Conservation (phyloP, 2,329 filamentous ascomycete species). For the Talaromyces sp. region DNA sequence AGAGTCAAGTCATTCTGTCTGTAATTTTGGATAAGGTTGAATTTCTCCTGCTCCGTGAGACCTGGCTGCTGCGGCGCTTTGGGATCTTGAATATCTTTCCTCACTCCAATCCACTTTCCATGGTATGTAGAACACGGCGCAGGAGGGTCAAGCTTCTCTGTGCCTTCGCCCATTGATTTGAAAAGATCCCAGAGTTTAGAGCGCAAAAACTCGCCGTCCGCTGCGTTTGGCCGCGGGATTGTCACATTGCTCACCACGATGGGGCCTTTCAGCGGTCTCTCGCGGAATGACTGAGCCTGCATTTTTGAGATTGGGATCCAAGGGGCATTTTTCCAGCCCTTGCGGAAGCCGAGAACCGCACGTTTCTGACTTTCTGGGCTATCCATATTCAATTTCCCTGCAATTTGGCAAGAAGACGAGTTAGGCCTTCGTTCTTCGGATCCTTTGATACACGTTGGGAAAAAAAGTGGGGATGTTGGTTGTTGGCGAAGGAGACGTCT, state of each 20-base stretch:
- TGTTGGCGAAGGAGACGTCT: too few species aligned
- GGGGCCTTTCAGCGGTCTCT: slow-evolving; percentile 1
- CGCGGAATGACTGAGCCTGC: slow-evolving; percentile 5
- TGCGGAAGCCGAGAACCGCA: slow-evolving; percentile 1
- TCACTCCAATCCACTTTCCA: slow-evolving; percentile 1
- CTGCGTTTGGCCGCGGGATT: neutral
- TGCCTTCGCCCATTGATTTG: slow-evolving; percentile 2
- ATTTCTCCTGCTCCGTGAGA: neutral
- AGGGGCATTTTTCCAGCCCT: slow-evolving; percentile 1
- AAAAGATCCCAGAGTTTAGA: slow-evolving; percentile 1
- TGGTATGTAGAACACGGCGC: neutral
- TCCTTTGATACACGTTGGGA: too few species aligned
- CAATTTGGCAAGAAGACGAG: too few species aligned
- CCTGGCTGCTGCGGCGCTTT: neutral
- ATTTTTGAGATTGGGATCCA: slow-evolving; percentile 6
- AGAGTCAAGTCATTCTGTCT: slow-evolving; percentile 3
- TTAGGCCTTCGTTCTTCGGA: too few species aligned
- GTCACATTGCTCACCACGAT: slow-evolving; percentile 5
- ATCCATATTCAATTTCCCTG: neutral
- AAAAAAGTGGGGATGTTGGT: too few species aligned
- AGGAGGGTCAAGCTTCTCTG: slow-evolving; percentile 2
- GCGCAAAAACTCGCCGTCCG: neutral
- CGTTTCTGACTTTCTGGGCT: slow-evolving; percentile 1
- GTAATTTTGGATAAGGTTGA: neutral
- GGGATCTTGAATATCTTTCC: neutral